Percentiles rank a stretch among this genome's conserved stretches.
These are phyloP conservation scores for Zygosaccharomyces sapae DNA, from an alignment of 1,139 yeast species.

Conservation along the genomic window DNA sequence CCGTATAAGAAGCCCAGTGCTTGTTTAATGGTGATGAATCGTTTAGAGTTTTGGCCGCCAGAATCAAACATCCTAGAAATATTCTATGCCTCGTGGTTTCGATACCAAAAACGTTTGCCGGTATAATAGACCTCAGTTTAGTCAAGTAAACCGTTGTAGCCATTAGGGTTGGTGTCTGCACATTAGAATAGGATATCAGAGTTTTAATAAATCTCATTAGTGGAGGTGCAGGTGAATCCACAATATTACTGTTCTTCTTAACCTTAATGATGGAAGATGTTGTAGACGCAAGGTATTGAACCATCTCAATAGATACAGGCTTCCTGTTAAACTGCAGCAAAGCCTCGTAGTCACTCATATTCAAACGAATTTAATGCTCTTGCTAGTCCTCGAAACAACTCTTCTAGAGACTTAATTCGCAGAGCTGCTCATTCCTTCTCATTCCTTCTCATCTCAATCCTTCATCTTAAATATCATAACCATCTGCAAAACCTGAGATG, in stretches of 20 bases:
- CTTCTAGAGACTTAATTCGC: background rate
- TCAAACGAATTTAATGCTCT: background rate
- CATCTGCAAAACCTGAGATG: background rate
- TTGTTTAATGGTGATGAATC: constrained; percentile 92
- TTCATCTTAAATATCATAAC: constrained; percentile 4
- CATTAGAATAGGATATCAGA: constrained; percentile 79
- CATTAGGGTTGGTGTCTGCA: constrained; percentile 94
- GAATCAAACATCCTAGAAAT: constrained; percentile 78
- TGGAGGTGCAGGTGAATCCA: constrained; percentile 31
- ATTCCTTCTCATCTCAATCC: background rate
- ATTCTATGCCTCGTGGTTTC: constrained; percentile 92
- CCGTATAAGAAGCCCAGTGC: constrained; percentile 92
- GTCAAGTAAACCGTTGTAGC: constrained; percentile 80
- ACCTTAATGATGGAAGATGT: constrained; percentile 75
- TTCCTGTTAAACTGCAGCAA: constrained; percentile 68
- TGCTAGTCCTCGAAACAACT: background rate
- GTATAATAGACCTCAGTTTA: constrained; percentile 70
- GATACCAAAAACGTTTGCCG: constrained; percentile 88
- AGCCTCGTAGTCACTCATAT: constrained; percentile 58
- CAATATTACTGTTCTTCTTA: constrained; percentile 29
- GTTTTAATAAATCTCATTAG: constrained; percentile 66
- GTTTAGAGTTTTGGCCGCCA: constrained; percentile 86
- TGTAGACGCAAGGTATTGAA: constrained; percentile 72
- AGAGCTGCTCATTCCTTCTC: background rate
- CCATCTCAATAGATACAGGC: constrained; percentile 77